Conservation (phyloP, 1,284 basidiomycete species). For the Microbotryum silenes-acaulis region DNA sequence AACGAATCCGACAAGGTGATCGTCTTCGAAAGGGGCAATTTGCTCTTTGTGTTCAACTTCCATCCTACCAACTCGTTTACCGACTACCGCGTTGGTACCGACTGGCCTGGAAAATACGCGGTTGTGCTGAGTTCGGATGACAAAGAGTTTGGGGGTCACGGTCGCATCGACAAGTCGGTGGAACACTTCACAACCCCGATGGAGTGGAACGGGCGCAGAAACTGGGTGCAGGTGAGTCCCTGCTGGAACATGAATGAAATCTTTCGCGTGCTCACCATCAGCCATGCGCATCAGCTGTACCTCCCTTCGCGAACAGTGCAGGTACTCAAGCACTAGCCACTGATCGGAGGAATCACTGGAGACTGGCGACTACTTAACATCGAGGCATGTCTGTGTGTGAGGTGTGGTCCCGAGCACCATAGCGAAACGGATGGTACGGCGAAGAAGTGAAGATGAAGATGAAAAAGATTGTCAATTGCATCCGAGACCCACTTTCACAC, state of each 20-base stretch:
- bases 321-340: constrained; percentile 22
- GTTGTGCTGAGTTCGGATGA: constrained; percentile 79
- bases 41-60: constrained; percentile 97
- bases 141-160: constrained; percentile 78
- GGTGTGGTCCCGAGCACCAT: too few species aligned
- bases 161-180: constrained; percentile 59
- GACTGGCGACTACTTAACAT: not conserved
- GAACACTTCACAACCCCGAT: constrained; percentile 73
- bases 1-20: constrained; percentile 85
- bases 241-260: too few species aligned
- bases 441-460: too few species aligned
- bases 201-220: constrained; percentile 85
- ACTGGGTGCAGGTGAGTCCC: constrained; percentile 65
- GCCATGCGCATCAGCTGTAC: constrained; percentile 19
- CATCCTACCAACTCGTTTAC: constrained; percentile 77
- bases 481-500: not conserved
- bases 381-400: not conserved
- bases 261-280: not conserved
- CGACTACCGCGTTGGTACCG: constrained; percentile 87
- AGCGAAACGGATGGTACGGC: too few species aligned
- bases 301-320: constrained; percentile 22
- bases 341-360: not conserved
- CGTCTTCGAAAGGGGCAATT: constrained; percentile 83
- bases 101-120: constrained; percentile 76
- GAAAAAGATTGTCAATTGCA: not conserved